phyloP scores from a whole-genome alignment of 805 yeast genomes.

The Ogataea degrootiae region DNA sequence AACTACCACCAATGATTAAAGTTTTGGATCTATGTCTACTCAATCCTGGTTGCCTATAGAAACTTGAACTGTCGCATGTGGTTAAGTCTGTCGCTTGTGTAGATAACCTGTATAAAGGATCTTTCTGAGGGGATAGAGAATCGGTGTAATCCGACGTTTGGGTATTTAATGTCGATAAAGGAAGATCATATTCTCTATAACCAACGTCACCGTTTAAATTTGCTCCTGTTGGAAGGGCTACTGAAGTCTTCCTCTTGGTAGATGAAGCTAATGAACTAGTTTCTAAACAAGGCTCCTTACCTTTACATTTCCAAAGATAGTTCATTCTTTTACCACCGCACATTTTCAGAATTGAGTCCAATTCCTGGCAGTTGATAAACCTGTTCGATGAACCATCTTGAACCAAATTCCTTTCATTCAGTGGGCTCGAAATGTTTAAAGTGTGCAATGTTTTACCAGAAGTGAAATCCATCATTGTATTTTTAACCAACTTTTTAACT shows the following conservation, averaged over 20 bases:
- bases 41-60: constrained; percentile 5
- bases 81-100: background rate
- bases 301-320: constrained; percentile 49
- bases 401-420: constrained; percentile 9
- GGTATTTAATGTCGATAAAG: too few species aligned
- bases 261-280: constrained; percentile 16
- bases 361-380: constrained; percentile 22
- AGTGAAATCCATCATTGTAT: constrained; percentile 33
- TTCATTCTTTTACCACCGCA: constrained; percentile 30
- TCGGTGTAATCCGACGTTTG: too few species aligned
- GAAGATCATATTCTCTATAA: too few species aligned
- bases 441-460: constrained; percentile 31
- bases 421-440: constrained; percentile 22
- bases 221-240: too few species aligned
- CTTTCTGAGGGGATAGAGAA: too few species aligned
- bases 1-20: constrained; percentile 19
- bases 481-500: constrained; percentile 31
- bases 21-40: constrained; percentile 17
- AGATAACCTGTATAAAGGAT: background rate
- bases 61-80: background rate
- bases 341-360: constrained; percentile 21
- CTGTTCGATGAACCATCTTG: constrained; percentile 14
- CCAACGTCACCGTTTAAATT: background rate
- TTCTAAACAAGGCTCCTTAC: constrained; percentile 33
- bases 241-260: constrained; percentile 4